These are phyloP conservation scores for Lachnellula occidentalis DNA, from an alignment of 2,329 filamentous ascomycete genomes.

Conservation along the genomic window DNA sequence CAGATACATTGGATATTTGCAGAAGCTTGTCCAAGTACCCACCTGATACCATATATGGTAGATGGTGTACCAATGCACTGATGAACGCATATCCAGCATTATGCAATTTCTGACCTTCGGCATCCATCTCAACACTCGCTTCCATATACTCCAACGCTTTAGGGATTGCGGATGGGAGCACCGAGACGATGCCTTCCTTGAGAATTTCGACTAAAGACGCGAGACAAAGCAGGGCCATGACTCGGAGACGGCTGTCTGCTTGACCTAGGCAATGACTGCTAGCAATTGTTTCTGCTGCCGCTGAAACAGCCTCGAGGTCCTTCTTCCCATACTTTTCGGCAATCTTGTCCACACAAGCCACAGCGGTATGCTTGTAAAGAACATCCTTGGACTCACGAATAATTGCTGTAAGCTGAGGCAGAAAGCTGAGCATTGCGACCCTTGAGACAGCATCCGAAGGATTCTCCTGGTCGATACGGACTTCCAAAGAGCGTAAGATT, in stretches of 20 bases:
- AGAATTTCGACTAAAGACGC: slow-evolving; percentile 86
- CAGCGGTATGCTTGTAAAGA: slow-evolving; percentile 75
- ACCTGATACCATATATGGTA: slow-evolving; percentile 84
- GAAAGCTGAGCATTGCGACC: slow-evolving; percentile 67
- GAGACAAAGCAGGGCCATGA: slow-evolving; percentile 83
- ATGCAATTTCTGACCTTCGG: slow-evolving; percentile 60
- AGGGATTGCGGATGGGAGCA: slow-evolving; percentile 71
- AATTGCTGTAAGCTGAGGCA: slow-evolving; percentile 72
- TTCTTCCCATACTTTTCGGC: slow-evolving; percentile 94
- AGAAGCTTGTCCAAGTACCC: slow-evolving; percentile 69
- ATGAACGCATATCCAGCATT: slow-evolving; percentile 79
- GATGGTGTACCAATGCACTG: slow-evolving; percentile 70
- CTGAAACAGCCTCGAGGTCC: slow-evolving; percentile 69
- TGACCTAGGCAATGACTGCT: slow-evolving; percentile 72
- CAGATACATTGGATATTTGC: slow-evolving; percentile 65
- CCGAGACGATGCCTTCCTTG: slow-evolving; percentile 76
- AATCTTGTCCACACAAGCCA: slow-evolving; percentile 88
- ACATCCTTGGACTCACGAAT: slow-evolving; percentile 68
- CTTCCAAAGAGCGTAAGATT: slow-evolving; percentile 74
- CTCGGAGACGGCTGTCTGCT: slow-evolving; percentile 63
- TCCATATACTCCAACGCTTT: slow-evolving; percentile 67
- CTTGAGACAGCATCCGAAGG: slow-evolving; percentile 64
- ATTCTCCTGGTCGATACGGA: slow-evolving; percentile 68
- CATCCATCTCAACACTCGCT: slow-evolving; percentile 49
- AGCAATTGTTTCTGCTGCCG: slow-evolving; percentile 71